Evolutionary conservation across 805 yeast species (phyloP).

Genomic region (Lipomyces yamadae): DNA sequence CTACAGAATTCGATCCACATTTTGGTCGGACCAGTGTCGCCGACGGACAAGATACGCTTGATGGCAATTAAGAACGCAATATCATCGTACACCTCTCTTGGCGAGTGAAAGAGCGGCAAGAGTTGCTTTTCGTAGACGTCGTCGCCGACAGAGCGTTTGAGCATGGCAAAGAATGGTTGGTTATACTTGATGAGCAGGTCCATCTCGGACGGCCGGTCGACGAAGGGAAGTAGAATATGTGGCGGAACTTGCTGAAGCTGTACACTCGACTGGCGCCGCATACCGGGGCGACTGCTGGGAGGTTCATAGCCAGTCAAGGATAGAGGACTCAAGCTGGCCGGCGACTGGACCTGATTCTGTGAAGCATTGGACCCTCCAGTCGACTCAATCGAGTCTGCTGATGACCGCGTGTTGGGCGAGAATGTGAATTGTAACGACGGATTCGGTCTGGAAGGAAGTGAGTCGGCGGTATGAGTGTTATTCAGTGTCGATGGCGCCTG

Average conservation of each 20-base stretch:
- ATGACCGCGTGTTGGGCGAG: background rate
- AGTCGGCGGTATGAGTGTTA: background rate
- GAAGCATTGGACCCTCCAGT: background rate
- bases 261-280: constrained; percentile 20
- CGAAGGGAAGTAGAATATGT: constrained; percentile 32
- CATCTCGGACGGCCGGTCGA: constrained; percentile 33
- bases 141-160: constrained; percentile 27
- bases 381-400: background rate
- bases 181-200: constrained; percentile 24
- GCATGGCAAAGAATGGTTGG: constrained; percentile 23
- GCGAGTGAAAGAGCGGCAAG: constrained; percentile 20
- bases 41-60: constrained; percentile 13
- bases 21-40: constrained; percentile 14
- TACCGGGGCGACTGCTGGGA: background rate
- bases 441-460: background rate
- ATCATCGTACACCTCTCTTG: constrained; percentile 24
- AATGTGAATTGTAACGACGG: background rate
- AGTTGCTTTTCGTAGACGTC: constrained; percentile 22
- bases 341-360: background rate
- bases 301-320: background rate
- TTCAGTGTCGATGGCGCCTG: background rate
- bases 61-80: constrained; percentile 19
- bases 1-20: constrained; percentile 34
- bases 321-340: background rate
- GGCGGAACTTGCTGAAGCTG: constrained; percentile 28